phyloP scores from a whole-genome alignment of 2,329 filamentous ascomycete species.

The Magnaporthiopsis rhizophila region DNA sequence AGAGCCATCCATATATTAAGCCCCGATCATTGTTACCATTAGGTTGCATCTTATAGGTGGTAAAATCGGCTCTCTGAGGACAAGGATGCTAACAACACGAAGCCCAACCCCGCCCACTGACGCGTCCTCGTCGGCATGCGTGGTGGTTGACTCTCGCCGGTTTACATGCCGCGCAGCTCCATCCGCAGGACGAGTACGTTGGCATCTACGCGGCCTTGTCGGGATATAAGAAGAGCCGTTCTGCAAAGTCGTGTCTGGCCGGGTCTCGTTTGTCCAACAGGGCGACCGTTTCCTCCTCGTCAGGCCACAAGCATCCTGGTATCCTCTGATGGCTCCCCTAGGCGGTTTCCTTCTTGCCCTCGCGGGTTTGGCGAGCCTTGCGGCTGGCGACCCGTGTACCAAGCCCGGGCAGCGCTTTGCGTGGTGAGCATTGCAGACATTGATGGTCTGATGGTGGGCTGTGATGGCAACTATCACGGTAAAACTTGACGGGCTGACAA shows the following conservation, averaged over 20 bases:
- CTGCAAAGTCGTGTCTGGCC: not conserved
- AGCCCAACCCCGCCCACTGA: not conserved
- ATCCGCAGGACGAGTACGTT: not conserved
- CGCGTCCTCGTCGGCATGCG: too few species aligned
- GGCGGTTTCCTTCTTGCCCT: not conserved
- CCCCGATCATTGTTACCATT: not conserved
- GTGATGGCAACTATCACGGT: too few species aligned
- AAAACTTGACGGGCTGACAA: not conserved
- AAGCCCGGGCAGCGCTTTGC: conserved; percentile 16
- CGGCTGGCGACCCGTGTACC: conserved; percentile 7
- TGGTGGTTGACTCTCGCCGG: not conserved
- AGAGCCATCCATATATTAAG: not conserved
- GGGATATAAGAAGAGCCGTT: not conserved
- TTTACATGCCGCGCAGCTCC: not conserved
- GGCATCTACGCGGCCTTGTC: too few species aligned
- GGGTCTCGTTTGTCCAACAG: not conserved
- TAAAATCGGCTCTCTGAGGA: not conserved
- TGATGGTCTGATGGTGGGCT: not conserved
- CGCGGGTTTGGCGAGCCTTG: not conserved
- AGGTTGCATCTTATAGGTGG: not conserved
- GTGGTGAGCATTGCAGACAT: conserved; percentile 2
- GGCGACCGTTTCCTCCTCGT: not conserved
- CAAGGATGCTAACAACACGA: too few species aligned
- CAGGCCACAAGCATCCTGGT: too few species aligned
- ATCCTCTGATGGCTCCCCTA: not conserved